phyloP scores from a whole-genome alignment of 495 filamentous ascomycete species.

The Aspergillus asperescens region DNA sequence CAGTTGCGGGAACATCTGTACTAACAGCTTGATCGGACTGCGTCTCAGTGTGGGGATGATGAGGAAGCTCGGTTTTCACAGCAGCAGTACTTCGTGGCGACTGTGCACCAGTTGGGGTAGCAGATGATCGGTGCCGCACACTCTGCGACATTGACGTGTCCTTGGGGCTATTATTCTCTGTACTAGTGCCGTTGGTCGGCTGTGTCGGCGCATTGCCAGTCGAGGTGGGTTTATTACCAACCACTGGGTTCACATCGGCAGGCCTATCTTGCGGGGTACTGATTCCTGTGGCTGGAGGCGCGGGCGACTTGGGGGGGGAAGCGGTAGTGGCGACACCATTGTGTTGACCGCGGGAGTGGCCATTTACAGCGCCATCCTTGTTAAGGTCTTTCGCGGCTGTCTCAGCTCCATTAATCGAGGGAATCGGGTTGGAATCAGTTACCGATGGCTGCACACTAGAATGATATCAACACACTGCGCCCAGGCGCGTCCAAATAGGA shows the following conservation, averaged over 20 bases:
- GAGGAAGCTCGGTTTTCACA: slow-evolving; percentile 33
- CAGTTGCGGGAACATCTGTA: slow-evolving; percentile 3
- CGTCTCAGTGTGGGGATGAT: slow-evolving; percentile 25
- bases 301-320: slow-evolving; percentile 35
- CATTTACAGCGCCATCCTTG: slow-evolving; percentile 27
- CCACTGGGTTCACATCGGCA: slow-evolving; percentile 12
- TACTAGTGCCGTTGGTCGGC: slow-evolving; percentile 4
- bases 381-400: slow-evolving; percentile 4
- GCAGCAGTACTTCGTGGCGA: slow-evolving; percentile 8
- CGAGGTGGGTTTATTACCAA: slow-evolving; percentile 4
- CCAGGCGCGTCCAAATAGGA: neutral
- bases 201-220: neutral
- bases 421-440: slow-evolving; percentile 20
- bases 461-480: slow-evolving; percentile 15
- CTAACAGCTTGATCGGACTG: slow-evolving; percentile 7
- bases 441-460: slow-evolving; percentile 18
- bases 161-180: slow-evolving; percentile 18
- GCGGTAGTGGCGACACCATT: slow-evolving; percentile 31
- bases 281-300: slow-evolving; percentile 12
- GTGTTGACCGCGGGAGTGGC: slow-evolving; percentile 22
- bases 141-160: slow-evolving; percentile 17
- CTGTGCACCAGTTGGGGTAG: slow-evolving; percentile 9
- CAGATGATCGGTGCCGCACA: slow-evolving; percentile 3
- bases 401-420: slow-evolving; percentile 15
- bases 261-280: slow-evolving; percentile 12